Base-by-base conservation (phyloP, 306 rosid genomes). In the Quercus parvula region DNA sequence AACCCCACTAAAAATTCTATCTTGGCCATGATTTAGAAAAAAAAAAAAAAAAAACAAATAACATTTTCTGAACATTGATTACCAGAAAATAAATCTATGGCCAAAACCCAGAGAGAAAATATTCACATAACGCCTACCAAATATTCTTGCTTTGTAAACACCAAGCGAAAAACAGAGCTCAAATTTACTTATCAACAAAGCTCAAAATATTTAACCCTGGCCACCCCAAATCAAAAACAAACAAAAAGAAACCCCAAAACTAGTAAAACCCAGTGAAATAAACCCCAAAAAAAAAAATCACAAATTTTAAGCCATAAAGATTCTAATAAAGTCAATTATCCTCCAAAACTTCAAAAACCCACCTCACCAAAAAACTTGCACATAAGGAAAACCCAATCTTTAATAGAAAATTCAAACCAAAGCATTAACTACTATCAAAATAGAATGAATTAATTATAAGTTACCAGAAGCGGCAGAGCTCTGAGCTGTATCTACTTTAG, bases 401-500 rank as follows among this genome's bases (percentile, higher is more conserved):
- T 35, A 49, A 33, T 18, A 17, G 35, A 18, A 49, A 49, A 49
- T 3, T 49, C 54, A 49, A 12, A 13, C 15, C 54, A 49, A 49
- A 49, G 54, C 54, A 10, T 49, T 49, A 10, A 49, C 46, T 8
- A 49, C 54, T 11, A 49, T 3, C 54, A 49, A 49, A 49, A 61
- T 24, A 24, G 67, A 12, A 25, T 61, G 4, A 4, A 61, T 41
- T 56, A 49, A 61, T 41, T 56, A 49, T 2, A 71, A 46, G 57
- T 63, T 83, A 94, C 99, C 97, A 76, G 82, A 87, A 81, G 85
- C 86, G 61, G 91, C 17, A 13, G 54, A 49, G 54, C 54, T 49
- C 17, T 49, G 54, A 49, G 54, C 85, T 3, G 84, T 79, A 76
- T 94, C 91, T 55, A 92, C 86, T 85, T 87, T 94, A 41, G 99